Conservation (phyloP, 2,329 filamentous ascomycete genomes). For the Colletotrichum sp. region DNA sequence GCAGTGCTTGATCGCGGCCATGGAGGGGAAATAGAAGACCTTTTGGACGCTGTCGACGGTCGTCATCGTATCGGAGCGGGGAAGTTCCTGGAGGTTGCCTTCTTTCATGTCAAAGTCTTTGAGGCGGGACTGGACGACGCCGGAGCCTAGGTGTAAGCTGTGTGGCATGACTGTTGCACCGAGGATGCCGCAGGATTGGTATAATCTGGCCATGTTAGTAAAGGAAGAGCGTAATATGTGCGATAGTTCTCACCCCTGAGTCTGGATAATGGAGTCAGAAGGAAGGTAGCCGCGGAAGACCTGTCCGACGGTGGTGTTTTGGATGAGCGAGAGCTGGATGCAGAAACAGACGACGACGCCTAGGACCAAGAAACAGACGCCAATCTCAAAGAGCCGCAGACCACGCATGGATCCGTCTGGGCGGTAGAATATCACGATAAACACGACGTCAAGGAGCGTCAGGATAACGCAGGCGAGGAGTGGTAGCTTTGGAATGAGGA, state of each 20-base stretch:
- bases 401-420: constrained; percentile 63
- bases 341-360: constrained; percentile 74
- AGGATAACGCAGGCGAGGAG: constrained; percentile 72
- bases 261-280: constrained; percentile 61
- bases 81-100: constrained; percentile 45
- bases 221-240: not conserved
- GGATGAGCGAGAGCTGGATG: constrained; percentile 69
- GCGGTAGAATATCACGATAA: constrained; percentile 71
- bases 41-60: constrained; percentile 46
- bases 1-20: constrained; percentile 75
- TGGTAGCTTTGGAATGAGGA: constrained; percentile 67
- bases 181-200: constrained; percentile 77
- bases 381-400: constrained; percentile 66
- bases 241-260: constrained; percentile 48
- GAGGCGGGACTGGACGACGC: constrained; percentile 71
- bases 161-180: constrained; percentile 81
- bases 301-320: constrained; percentile 57
- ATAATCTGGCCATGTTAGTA: constrained; percentile 39
- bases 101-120: constrained; percentile 65
- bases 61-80: constrained; percentile 28
- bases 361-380: constrained; percentile 67
- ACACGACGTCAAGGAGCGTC: constrained; percentile 70
- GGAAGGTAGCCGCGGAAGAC: constrained; percentile 73
- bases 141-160: constrained; percentile 71
- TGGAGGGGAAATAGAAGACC: constrained; percentile 71